Base-by-base conservation (phyloP, 371 early-diverging fungal genomes). In the Paraphysoderma sedebokerense region DNA sequence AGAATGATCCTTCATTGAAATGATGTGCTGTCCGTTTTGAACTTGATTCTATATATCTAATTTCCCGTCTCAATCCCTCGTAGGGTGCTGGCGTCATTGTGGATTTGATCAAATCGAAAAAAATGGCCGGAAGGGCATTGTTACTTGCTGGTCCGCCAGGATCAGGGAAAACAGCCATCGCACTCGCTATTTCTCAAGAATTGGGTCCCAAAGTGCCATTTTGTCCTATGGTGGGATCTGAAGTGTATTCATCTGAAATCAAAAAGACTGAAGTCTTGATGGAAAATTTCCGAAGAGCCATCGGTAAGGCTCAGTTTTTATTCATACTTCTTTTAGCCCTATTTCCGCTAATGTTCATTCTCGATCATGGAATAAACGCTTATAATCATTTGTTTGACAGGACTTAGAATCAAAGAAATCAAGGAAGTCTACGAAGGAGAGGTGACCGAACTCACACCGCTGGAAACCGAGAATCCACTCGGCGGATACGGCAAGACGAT, bases 361-460 rank as follows among this genome's bases (percentile, higher is more conserved):
- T 40, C 26, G n/a, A n/a, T n/a, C n/a, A n/a, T n/a, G n/a, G n/a
- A n/a, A n/a, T n/a, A n/a, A n/a, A n/a, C n/a, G 7, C 32, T 46
- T 13, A 30, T 53, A 53, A 50, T 24, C 17, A n/a, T 23, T 38
- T 22, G 2, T 46, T 5, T 38, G 41, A 2, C 46, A 76, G 77
- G 83, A 5, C 66, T 99, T 41, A 76, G 91, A 27, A 89, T 98
- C 62, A 95, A 96, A 67, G 99, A 99, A 60, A 85, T 85, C 44
- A 92, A 93, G 62, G 92, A 93, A 65, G 95, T 98, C 3, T 95
- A 97, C 58, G 98, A 98, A 67, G 99, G 99, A 48, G 99, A 99
- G 66, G 96, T 99, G 37, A 92, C 92, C 3, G 95, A 98, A 56
- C 63, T 98, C 33, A 83, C 87, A 9, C 91, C 91, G 36, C 92